Evolutionary conservation across 2,329 filamentous ascomycete genomes (phyloP), one percentile per base, ranked within the genome.

Genomic region (Talaromyces islandicus): DNA sequence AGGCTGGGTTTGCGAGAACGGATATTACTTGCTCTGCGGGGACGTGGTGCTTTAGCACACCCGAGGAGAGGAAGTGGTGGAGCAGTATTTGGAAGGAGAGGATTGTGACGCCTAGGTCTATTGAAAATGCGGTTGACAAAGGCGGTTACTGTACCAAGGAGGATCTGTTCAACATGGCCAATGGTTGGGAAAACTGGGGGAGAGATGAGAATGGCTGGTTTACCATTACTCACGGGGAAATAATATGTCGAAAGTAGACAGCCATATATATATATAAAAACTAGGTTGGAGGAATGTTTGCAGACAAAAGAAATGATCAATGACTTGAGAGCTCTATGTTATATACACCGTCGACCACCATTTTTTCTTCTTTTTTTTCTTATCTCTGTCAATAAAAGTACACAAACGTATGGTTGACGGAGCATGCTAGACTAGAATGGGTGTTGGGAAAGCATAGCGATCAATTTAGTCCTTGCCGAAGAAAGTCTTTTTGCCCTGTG

Each of bases 401-500:
- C 60, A 62, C 51, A 53, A 35, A 56, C 19, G 57, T 59, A 51
- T 51, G 52, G 29, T 30, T 52, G 32, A 46, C 10, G 29, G 29
- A 54, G 53, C 29, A 35, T 50, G 7, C 24, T 29, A 25, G 21
- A 58, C 30, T 19, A 11, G 30, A 57, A 17, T 25, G 29, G 51
- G 25, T 35, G 38, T 30, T 35, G 46, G 30, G 38, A 60, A 54
- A 54, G 55, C 32, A 58, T 61, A 52, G 35, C 54, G 25, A 62
- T 43, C 29, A 54, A 54, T 67, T 63, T 73, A 75, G 50, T 69
- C 64, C 64, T 73, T 70, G 63, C 69, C 70, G 66, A 74, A 83
- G 81, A 83, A 86, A 62, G 85, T 87, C 83, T 87, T 88, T 78
- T 88, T 80, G 71, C 85, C 85, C 83, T 79, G 54, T 70, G 64